Evolutionary conservation across 2,329 filamentous ascomycete species (phyloP).

Genomic region (Aspergillus pseudotamarii): DNA sequence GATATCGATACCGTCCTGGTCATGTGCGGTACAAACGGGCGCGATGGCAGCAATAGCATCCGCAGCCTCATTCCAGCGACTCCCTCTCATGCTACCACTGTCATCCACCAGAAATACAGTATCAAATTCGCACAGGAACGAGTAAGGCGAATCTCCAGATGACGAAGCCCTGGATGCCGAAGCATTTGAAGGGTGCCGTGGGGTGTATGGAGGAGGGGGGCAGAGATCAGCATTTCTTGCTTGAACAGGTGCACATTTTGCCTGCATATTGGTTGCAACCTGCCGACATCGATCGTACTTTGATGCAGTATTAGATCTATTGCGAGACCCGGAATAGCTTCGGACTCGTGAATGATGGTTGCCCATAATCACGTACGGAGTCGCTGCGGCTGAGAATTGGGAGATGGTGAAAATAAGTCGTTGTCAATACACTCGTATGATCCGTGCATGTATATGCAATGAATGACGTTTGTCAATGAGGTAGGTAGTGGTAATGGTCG

Average conservation of each 20-base stretch:
- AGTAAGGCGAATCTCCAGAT: constrained; percentile 65
- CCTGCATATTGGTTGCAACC: background rate
- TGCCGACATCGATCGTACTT: background rate
- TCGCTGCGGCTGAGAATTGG: background rate
- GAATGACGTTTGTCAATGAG: background rate
- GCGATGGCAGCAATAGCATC: constrained; percentile 72
- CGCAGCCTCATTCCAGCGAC: constrained; percentile 74
- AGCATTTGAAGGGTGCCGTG: constrained; percentile 25
- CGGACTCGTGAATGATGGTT: constrained; percentile 8
- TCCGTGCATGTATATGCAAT: background rate
- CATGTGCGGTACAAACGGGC: constrained; percentile 77
- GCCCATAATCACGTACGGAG: constrained; percentile 1
- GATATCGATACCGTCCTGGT: constrained; percentile 84
- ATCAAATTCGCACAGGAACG: constrained; percentile 78
- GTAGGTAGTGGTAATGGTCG: background rate
- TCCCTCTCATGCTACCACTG: constrained; percentile 79
- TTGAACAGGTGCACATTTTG: constrained; percentile 1
- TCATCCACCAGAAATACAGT: constrained; percentile 92
- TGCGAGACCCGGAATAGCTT: background rate
- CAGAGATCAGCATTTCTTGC: constrained; percentile 9
- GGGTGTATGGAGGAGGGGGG: constrained; percentile 24
- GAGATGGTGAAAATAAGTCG: background rate
- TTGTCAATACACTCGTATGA: background rate
- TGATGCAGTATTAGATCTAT: background rate
- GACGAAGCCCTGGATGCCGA: constrained; percentile 23